Evolutionary conservation across 2,329 filamentous ascomycete genomes (phyloP), one percentile per base, ranked within the genome.

Genomic region (Exophiala viscosa): DNA sequence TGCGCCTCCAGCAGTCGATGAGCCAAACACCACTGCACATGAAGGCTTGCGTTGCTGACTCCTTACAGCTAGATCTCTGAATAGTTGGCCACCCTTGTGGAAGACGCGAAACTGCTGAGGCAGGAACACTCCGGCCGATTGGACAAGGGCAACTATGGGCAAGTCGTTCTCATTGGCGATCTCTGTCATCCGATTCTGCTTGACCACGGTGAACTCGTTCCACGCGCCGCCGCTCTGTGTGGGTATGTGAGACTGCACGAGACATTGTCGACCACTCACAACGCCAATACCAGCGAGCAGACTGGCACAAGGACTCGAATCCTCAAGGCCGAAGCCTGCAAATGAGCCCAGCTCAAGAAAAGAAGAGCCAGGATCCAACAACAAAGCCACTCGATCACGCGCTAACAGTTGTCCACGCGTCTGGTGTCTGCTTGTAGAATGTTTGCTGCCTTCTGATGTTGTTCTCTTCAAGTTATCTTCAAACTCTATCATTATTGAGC

Each of bases 41-140:
- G 70, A 72, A 1, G 70, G 65, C 45, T 69, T 64, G 8, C 70
- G 68, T 15, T 70, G 63, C 35, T 67, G 62, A 1, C 65, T 69
- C 8, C 72, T 68, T 2, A 70, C 52, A 0, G 72, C 69, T 4
- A 74, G 66, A 41, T 73, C 71, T 28, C 66, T 66, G 55, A 75
- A 75, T 1, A 75, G 65, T 54, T 73, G 66, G 3, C 69, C 70
- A 5, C 68, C 69, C 49, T 69, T 69, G 62, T 74, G 72, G 54
- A 75, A 75, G n/a, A 75, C 72, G 1, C 67, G 64, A 48, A 75
- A 74, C 35, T 75, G 73, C 41, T 74, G 69, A 0, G 73, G 73
- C 9, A 75, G 63, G 35, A 73, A 73, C 5, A 72, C 70, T 3
- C 70, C 70, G 14, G 69, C 71, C 14, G 71, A 73, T 61, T 74